Evolutionary conservation across 2,329 filamentous ascomycete genomes (phyloP), one percentile per base, ranked within the genome.

Genomic region (Alternaria longipes): DNA sequence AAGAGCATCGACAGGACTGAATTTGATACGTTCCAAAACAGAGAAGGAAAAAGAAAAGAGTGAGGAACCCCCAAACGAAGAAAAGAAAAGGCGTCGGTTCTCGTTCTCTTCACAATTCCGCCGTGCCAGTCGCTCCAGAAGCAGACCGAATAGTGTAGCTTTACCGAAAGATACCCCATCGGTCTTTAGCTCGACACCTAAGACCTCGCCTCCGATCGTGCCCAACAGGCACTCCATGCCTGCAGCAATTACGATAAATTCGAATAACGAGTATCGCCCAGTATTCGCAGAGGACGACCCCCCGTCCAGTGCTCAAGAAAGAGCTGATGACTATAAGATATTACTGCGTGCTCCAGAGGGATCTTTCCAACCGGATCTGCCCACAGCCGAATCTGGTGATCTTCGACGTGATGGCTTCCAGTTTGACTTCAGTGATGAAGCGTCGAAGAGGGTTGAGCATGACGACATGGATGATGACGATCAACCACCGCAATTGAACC

Each of bases 51-150:
- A 54, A 14, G 63, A 65, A 28, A 45, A 53, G 22, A 60, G 65
- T 34, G 40, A 47, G 28, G 63, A 64, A 11, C 56, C 56, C 34
- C 53, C 64, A 18, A 61, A 66, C 14, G 71, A 71, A 14, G 67
- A 70, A 40, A 75, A 69, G 54, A 75, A 65, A 61, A 74, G 65
- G 47, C 66, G 73, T 5, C 70, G 74, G 18, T 72, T 78, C 49
- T 78, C 74, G 8, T 56, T 77, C 16, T 70, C 74, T 11, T 77
- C 71, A 1, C 72, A 74, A 5, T 77, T 78, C 34, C 74, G 72
- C 52, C 76, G 74, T n/a, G 70, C 72, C 2, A 72, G 69, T 60
- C 73, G 73, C 14, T 75, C 74, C 1, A 64, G 74, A 50, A 74
- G 71, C 24, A 63, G 75, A 53, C 73, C 76, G 8, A 70, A 47